Evolutionary conservation across 306 rosid genomes (phyloP).

Genomic region (Geum urbanum): DNA sequence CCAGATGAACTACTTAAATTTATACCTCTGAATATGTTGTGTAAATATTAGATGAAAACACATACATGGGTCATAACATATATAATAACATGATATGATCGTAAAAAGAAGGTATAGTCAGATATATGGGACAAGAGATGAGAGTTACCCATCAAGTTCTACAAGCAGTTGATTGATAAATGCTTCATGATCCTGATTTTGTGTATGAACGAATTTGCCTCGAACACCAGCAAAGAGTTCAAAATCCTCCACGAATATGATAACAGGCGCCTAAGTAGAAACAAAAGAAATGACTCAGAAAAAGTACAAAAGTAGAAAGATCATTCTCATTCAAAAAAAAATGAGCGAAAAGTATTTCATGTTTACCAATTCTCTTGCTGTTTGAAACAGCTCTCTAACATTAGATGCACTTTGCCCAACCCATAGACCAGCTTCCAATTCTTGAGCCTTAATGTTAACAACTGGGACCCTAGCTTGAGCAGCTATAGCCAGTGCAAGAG

Average conservation of each 20-base stretch:
- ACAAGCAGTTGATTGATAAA: constrained; percentile 98
- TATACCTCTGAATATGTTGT: not conserved
- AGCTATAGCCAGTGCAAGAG: constrained; percentile 94
- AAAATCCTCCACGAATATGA: constrained; percentile 95
- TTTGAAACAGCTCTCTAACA: constrained; percentile 91
- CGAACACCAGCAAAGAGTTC: constrained; percentile 99
- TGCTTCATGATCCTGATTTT: constrained; percentile 94
- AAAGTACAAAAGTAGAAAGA: constrained; percentile 20
- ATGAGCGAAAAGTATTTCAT: not conserved
- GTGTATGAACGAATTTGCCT: constrained; percentile 78
- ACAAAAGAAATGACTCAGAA: constrained; percentile 28
- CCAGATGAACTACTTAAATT: not conserved
- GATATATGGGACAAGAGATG: not conserved
- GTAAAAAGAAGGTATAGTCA: not conserved
- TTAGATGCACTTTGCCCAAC: constrained; percentile 99
- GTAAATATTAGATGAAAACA: not conserved
- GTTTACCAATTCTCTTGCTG: constrained; percentile 89
- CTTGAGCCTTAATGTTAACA: constrained; percentile 79
- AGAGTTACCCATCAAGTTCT: constrained; percentile 94
- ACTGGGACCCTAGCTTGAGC: constrained; percentile 98
- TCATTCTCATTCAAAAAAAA: not conserved
- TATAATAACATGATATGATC: not conserved
- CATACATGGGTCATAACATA: not conserved
- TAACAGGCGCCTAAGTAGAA: constrained; percentile 80
- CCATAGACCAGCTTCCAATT: constrained; percentile 97